A percentile compares a stretch with the other conserved stretches of the same genome.
phyloP scores from a whole-genome alignment of 768 basidiomycete species.

The Collybia mongolica region DNA sequence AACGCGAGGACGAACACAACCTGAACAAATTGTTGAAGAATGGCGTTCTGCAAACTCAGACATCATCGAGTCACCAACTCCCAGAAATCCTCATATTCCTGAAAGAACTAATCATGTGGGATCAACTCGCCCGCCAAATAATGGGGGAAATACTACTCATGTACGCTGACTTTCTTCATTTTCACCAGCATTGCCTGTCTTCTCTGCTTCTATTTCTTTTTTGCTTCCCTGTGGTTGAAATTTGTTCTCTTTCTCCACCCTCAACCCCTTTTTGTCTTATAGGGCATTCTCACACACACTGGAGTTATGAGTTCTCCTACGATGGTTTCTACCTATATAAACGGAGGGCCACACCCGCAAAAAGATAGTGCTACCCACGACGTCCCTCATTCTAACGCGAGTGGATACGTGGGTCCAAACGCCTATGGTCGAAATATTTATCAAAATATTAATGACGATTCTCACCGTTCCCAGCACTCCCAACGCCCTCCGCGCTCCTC shows the following conservation, averaged over 20 bases:
- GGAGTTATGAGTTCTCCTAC: slow-evolving; percentile 1
- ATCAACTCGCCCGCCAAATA: not conserved
- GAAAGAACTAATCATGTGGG: not conserved
- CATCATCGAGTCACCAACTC: slow-evolving; percentile 13
- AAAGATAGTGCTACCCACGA: slow-evolving; percentile 21
- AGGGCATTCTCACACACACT: slow-evolving; percentile 3
- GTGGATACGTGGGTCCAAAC: not conserved
- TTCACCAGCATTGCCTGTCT: not conserved
- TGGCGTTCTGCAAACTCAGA: slow-evolving; percentile 29
- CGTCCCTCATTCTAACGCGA: not conserved
- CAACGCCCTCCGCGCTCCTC: not conserved
- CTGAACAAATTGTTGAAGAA: slow-evolving; percentile 28
- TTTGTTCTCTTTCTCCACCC: not conserved
- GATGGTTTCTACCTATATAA: slow-evolving; percentile 1
- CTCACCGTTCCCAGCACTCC: not conserved
- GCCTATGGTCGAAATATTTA: not conserved
- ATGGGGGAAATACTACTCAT: not conserved
- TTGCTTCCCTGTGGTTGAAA: too few species aligned
- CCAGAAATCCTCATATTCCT: not conserved
- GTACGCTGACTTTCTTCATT: slow-evolving; percentile 8
- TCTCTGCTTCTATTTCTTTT: not conserved
- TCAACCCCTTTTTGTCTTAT: not conserved
- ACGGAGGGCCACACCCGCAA: slow-evolving; percentile 24
- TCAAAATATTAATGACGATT: not conserved
- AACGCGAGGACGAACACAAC: slow-evolving; percentile 10